phyloP scores from a whole-genome alignment of 208 protist species.

The Crithidia expoeki region DNA sequence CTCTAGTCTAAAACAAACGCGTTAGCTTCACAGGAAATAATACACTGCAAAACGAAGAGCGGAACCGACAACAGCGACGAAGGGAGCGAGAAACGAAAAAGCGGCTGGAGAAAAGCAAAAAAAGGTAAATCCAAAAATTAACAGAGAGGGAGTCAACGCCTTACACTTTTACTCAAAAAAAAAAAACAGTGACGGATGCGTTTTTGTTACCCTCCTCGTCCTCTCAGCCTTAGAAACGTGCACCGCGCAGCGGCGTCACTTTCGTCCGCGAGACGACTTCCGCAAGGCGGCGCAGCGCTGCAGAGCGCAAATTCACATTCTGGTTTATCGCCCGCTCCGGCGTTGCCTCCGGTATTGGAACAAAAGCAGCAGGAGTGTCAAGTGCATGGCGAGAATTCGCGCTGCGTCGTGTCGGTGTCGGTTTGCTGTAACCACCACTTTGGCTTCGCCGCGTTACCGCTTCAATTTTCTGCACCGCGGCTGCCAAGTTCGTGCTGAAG shows the following conservation, averaged over 20 bases:
- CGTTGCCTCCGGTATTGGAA: background rate
- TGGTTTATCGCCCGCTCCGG: slow-evolving; percentile 18
- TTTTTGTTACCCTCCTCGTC: background rate
- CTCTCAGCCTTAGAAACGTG: background rate
- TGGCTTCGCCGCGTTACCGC: slow-evolving; percentile 11
- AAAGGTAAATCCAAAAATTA: no score
- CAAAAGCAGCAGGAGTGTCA: background rate
- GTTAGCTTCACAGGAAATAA: no score
- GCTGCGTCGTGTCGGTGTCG: slow-evolving; percentile 20
- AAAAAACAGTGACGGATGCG: background rate
- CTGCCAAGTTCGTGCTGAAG: slow-evolving; percentile 13
- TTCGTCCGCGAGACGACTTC: slow-evolving; percentile 74
- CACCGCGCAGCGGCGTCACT: slow-evolving; percentile 28
- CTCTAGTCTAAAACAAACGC: background rate
- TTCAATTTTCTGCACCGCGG: slow-evolving; percentile 29
- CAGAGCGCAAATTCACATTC: slow-evolving; percentile 39
- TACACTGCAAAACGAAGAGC: no score
- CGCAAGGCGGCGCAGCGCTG: slow-evolving; percentile 52
- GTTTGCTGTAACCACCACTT: background rate
- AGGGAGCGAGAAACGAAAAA: no score
- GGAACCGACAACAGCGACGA: no score
- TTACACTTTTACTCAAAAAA: background rate
- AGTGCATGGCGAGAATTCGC: background rate
- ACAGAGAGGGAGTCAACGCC: background rate
- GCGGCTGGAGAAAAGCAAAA: no score